Conservation (phyloP, 2,329 filamentous ascomycete genomes). For the Lachnellula subtilissima region DNA sequence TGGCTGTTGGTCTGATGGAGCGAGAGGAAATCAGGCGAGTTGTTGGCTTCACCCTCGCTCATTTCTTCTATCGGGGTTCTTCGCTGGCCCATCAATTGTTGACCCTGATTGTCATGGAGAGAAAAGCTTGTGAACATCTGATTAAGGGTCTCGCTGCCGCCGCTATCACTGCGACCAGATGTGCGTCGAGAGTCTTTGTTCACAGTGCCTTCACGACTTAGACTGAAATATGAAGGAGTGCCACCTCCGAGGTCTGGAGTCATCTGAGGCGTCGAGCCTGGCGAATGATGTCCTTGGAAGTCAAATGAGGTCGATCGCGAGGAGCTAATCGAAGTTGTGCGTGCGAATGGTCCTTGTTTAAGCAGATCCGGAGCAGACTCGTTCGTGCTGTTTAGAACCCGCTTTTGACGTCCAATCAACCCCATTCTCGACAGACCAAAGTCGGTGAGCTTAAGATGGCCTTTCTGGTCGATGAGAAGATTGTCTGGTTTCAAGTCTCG, state of each 20-base stretch:
- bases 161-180: slow-evolving; percentile 87
- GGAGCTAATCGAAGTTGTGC: slow-evolving; percentile 78
- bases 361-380: slow-evolving; percentile 90
- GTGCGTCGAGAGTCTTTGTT: slow-evolving; percentile 62
- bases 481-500: slow-evolving; percentile 97
- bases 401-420: slow-evolving; percentile 90
- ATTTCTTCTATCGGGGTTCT: slow-evolving; percentile 70
- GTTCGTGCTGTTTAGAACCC: slow-evolving; percentile 72
- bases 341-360: slow-evolving; percentile 85
- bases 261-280: slow-evolving; percentile 79
- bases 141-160: slow-evolving; percentile 78
- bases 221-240: slow-evolving; percentile 88
- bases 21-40: slow-evolving; percentile 71
- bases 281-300: slow-evolving; percentile 73
- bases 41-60: slow-evolving; percentile 63
- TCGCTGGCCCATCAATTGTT: slow-evolving; percentile 33
- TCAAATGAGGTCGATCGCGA: slow-evolving; percentile 94
- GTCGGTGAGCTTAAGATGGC: slow-evolving; percentile 93
- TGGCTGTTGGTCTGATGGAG: slow-evolving; percentile 49
- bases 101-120: slow-evolving; percentile 55
- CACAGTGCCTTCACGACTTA: slow-evolving; percentile 54
- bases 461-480: slow-evolving; percentile 91
- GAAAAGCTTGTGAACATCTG: slow-evolving; percentile 79
- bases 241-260: slow-evolving; percentile 69
- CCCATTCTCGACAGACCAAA: slow-evolving; percentile 98